Evolutionary conservation across 495 filamentous ascomycete genomes (phyloP), one percentile per base, ranked within the genome.

Genomic region (Pseudoneurospora amorphoporcata): DNA sequence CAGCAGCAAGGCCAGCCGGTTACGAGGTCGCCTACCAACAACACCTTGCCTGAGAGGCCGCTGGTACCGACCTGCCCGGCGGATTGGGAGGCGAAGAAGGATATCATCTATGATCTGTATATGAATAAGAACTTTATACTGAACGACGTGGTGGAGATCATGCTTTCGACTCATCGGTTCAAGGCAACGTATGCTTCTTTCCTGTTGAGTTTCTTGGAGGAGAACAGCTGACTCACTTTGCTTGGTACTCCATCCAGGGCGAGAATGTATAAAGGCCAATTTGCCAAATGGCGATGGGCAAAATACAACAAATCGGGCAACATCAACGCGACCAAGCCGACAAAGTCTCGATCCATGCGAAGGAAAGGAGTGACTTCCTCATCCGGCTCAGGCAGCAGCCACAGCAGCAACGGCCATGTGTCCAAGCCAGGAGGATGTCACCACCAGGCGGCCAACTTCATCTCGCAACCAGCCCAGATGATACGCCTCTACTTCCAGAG

Each of bases 181-280:
- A 81, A 77, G 37, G 80, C 80, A 4, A 82, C 80, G 80, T 81
- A 72, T 9, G 79, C 42, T 3, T 17, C 8, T 23, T 23, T 37
- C 8, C 16, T 9, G 8, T 2, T 42, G 9, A 19, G 16, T 7
- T 7, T 1, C 32, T 23, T 17, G 35, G 61, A 32, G 3, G 3
- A 29, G 1, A 29, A 29, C 40, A 1, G 4, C 29, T 37, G 10
- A 17, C 47, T 70, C 4, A 38, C n/a, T 40, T 29, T 23, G 19
- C 39, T 1, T 43, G 35, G 3, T 37, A 37, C 35, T 17, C 38
- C n/a, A 3, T 8, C 5, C 17, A 81, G 79, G 3, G 79, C 79
- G 8, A 68, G 79, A 39, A 81, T 81, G 79, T 81, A 81, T 78
- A 81, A 80, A 47, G 76, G 79, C 10, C 78, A 80, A 69, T 81